Evolutionary conservation across 179 eudicot species (phyloP), one percentile per base, ranked within the genome.

Genomic region (Silene noctiflora): DNA sequence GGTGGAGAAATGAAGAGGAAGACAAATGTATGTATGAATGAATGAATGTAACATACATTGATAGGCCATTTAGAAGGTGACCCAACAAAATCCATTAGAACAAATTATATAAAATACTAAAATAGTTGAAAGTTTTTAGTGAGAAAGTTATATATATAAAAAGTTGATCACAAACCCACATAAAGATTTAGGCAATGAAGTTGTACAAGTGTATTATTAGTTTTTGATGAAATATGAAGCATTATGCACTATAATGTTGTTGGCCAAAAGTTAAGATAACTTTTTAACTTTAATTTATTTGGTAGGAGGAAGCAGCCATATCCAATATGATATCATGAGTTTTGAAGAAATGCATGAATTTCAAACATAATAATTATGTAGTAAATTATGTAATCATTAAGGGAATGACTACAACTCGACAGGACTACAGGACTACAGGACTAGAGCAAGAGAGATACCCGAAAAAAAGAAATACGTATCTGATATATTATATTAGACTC

Each of bases 171-270:
- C n/a, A n/a, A n/a, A n/a, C n/a, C n/a, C n/a, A n/a, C 35, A 77
- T 35, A 61, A 66, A 63, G 75, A 58, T 69, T 72, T 78, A 65
- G 81, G 81, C 58, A 72, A 19, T 39, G 64, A 73, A 39, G 33
- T 77, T 0, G 55, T 48, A 14, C 14, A 9, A 46, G 16, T 48
- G 39, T 33, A 33, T 9, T 46, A 14, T 6, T 44, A 56, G 13
- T 78, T 77, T 78, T 78, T 64, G 79, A 77, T 77, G 78, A 77
- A 73, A 63, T 79, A 42, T 46, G 64, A 79, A 21, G 48, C 65
- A 75, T 48, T 66, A 56, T 27, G 17, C n/a, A 33, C 48, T 44
- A 20, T 48, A 48, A 48, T 48, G 55, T 61, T 61, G 24, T 25
- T 24, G 39, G 61, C 39, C 61, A 48, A 71, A 71, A 48, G 61